Evolutionary conservation across 371 early-diverging fungal genomes (phyloP).

Genomic region (Gilbertella persicaria): DNA sequence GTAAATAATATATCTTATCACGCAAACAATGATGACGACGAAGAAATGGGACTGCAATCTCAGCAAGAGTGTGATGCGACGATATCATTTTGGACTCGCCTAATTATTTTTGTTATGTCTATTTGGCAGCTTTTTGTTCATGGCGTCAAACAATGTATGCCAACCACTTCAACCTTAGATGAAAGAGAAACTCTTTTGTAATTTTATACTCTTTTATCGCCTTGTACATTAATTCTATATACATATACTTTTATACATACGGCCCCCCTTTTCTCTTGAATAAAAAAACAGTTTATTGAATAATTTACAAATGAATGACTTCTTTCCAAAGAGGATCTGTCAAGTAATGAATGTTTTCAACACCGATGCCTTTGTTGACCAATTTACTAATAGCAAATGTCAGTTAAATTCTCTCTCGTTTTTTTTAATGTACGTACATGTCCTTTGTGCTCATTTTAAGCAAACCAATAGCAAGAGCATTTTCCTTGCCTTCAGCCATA

Average conservation of each 20-base stretch:
- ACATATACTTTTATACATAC: not conserved
- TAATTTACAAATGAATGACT: slow-evolving; percentile 32
- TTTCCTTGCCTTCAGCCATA: slow-evolving; percentile 95
- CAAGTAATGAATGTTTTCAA: slow-evolving; percentile 87
- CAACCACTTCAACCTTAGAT: not conserved
- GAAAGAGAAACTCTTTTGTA: not conserved
- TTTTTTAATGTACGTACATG: slow-evolving; percentile 65
- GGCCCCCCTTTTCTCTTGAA: too few species aligned
- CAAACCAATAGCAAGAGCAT: slow-evolving; percentile 89
- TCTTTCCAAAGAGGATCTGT: slow-evolving; percentile 90
- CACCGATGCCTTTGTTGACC: slow-evolving; percentile 91
- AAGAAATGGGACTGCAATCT: slow-evolving; percentile 3
- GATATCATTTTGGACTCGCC: slow-evolving; percentile 1
- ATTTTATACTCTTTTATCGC: not conserved
- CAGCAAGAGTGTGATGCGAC: not conserved
- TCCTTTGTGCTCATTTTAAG: slow-evolving; percentile 90
- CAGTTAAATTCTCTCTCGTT: not conserved
- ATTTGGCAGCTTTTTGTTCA: slow-evolving; percentile 1
- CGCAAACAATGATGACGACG: slow-evolving; percentile 7
- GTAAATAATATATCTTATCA: not conserved
- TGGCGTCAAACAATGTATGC: not conserved
- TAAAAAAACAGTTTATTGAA: not conserved
- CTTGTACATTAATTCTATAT: not conserved
- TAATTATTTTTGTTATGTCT: slow-evolving; percentile 3
- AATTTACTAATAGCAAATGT: slow-evolving; percentile 52